A percentile compares a stretch with the other conserved stretches of the same genome.
Conservation (phyloP, 164 flowering plant species). For the Cinnamomum chago region DNA sequence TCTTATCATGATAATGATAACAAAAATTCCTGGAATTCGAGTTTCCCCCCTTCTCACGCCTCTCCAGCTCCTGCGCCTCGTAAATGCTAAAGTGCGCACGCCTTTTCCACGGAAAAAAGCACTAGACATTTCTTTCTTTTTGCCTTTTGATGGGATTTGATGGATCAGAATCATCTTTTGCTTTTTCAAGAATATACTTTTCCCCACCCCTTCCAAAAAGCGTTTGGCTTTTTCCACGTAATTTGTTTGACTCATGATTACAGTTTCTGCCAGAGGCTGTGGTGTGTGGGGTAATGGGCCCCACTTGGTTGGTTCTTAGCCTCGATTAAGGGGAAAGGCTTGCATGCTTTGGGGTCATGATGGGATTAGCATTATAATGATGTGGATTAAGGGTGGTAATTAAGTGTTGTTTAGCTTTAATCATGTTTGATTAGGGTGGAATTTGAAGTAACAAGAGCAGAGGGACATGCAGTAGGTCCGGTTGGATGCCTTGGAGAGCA, state of each 20-base stretch:
- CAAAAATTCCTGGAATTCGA: too few species aligned
- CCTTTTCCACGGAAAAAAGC: not conserved
- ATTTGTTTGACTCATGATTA: slow-evolving; percentile 5
- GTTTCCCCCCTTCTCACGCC: not conserved
- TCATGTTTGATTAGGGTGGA: not conserved
- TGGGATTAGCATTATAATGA: not conserved
- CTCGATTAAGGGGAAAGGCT: not conserved
- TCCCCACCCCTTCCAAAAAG: not conserved
- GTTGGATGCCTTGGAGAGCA: too few species aligned
- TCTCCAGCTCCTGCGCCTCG: not conserved
- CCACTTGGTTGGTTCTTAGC: not conserved
- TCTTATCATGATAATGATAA: too few species aligned
- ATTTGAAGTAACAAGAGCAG: not conserved
- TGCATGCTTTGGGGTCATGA: not conserved
- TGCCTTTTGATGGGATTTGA: slow-evolving; percentile 3
- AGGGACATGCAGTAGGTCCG: too few species aligned
- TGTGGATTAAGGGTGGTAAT: not conserved
- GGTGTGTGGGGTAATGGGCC: not conserved
- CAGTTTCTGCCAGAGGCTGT: not conserved
- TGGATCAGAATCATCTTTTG: not conserved
- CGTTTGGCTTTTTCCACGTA: not conserved
- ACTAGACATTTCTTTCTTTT: not conserved
- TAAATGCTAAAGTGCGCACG: slow-evolving; percentile 1
- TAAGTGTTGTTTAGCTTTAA: too few species aligned
- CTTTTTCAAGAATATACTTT: not conserved